Evolutionary conservation across 140 eudicot genomes (phyloP), one percentile per base, ranked within the genome.

Genomic region (Ambrosia hybrid): DNA sequence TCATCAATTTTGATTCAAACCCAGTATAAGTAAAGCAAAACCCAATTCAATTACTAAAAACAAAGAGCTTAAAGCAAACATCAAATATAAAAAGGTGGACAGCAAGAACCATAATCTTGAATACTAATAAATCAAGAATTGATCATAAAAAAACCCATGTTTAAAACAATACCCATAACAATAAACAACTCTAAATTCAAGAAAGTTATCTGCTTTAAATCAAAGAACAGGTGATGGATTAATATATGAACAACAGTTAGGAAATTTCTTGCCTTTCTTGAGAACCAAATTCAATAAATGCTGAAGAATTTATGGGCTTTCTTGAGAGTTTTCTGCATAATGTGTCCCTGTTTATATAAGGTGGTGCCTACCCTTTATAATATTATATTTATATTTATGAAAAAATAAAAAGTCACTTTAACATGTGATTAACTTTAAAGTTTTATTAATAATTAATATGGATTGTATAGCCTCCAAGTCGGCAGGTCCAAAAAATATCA

Each of bases 301-400:
- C 68, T 66, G 74, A 36, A 38, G 75, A 63, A 37, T 53, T 51
- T 33, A 26, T 65, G 52, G 9, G 55, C 51, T 14, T 68, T 58
- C 49, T 67, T 43, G 63, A 51, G 61, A 73, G 55, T 49, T 49
- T 68, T 51, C 65, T 51, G 49, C 57, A 38, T 51, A 43, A 43
- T 69, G 81, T 69, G 81, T 49, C 70, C 81, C 81, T 57, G 49
- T 37, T 70, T 37, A 69, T 68, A 68, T 76, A 76, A 58, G 43
- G 49, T 58, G 66, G 51, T 60, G 56, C 17, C 45, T 17, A 13
- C 60, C 34, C 34, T 45, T 76, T 57, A 4, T 53, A 59, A 30
- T 59, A 30, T 12, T 59, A 21, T 68, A 26, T 68, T 5, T 46
- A 30, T 65, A 41, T 21, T 21, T 21, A 21, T 21, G 26, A 21